A percentile compares a stretch with the other conserved stretches of the same genome.
These are phyloP conservation scores for Salmacisia buchloeana DNA, from an alignment of 1,284 basidiomycete species.

Conservation along the genomic window DNA sequence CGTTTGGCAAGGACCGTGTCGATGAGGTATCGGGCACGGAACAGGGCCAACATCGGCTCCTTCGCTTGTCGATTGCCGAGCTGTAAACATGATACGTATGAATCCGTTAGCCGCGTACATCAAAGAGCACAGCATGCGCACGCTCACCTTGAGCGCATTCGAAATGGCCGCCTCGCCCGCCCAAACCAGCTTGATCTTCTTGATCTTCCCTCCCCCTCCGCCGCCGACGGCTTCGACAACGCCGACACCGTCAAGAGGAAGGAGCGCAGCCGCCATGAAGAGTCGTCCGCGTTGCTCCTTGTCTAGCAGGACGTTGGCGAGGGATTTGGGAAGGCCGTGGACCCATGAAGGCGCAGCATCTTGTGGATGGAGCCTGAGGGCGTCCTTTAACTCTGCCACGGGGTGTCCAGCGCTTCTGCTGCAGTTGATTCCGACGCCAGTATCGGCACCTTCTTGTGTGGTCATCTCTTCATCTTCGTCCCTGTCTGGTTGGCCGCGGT, in stretches of 20 bases:
- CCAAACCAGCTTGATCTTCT: slow-evolving; percentile 37
- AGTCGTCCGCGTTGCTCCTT: slow-evolving; percentile 24
- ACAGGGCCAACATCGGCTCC: slow-evolving; percentile 27
- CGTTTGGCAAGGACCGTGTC: slow-evolving; percentile 9
- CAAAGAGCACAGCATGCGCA: not conserved
- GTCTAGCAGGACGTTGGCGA: slow-evolving; percentile 13
- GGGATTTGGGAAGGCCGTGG: slow-evolving; percentile 17
- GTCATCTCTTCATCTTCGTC: no score
- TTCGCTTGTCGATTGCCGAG: slow-evolving; percentile 38
- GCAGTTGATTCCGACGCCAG: no score
- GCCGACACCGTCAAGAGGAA: slow-evolving; percentile 24
- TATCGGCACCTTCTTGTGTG: no score
- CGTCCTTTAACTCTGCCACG: not conserved
- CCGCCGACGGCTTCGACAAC: slow-evolving; percentile 19
- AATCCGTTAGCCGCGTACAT: not conserved
- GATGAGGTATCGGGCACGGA: slow-evolving; percentile 12
- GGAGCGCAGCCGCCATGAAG: slow-evolving; percentile 28
- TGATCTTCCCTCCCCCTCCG: slow-evolving; percentile 8
- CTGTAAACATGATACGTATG: slow-evolving; percentile 1
- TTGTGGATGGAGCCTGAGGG: slow-evolving; percentile 10
- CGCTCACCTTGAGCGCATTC: slow-evolving; percentile 38
- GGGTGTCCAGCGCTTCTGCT: no score
- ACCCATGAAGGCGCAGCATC: slow-evolving; percentile 9
- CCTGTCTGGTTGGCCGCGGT: no score
- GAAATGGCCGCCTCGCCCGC: slow-evolving; percentile 33